Percentiles rank a stretch among this genome's conserved stretches.
Conservation (phyloP, 176 grass and related monocot species). For the Melocanna baccifera region DNA sequence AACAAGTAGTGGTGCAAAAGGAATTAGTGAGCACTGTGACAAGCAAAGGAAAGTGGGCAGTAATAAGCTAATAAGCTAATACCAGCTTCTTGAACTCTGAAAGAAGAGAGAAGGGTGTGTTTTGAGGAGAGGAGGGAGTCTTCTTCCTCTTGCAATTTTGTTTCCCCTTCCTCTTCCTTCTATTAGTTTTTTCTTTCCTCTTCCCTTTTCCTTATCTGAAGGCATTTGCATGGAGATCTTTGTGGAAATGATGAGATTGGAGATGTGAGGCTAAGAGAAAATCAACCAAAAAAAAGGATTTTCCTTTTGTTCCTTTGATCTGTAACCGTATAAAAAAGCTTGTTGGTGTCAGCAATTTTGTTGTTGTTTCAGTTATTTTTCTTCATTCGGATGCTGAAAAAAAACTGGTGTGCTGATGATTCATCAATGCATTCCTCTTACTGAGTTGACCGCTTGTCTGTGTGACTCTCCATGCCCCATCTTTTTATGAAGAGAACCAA, state of each 20-base stretch:
- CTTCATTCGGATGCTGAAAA: background rate
- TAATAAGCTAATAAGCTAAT: constrained; percentile 52
- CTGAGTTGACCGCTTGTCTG: constrained; percentile 1
- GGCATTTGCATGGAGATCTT: constrained; percentile 21
- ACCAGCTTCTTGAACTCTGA: constrained; percentile 37
- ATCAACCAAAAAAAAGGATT: constrained; percentile 13
- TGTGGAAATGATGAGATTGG: constrained; percentile 54
- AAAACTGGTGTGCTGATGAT: constrained; percentile 20
- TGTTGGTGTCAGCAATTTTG: background rate
- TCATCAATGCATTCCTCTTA: constrained; percentile 23
- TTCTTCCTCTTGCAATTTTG: constrained; percentile 44
- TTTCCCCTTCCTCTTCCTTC: constrained; percentile 5
- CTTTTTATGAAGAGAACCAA: constrained; percentile 9
- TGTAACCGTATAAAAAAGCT: background rate
- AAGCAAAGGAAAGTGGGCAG: constrained; percentile 17
- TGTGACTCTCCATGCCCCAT: constrained; percentile 3
- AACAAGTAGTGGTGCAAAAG: constrained; percentile 15
- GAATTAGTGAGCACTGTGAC: constrained; percentile 24
- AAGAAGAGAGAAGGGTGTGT: constrained; percentile 22
- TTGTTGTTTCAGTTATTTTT: constrained; percentile 9
- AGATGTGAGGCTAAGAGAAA: constrained; percentile 31
- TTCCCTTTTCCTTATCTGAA: background rate
- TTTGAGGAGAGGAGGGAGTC: constrained; percentile 30
- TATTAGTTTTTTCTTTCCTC: constrained; percentile 19
- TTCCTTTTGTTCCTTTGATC: constrained; percentile 37